These are phyloP conservation scores for Maudiozyma pseudohumilis DNA, from an alignment of 805 yeast species.

Conservation along the genomic window DNA sequence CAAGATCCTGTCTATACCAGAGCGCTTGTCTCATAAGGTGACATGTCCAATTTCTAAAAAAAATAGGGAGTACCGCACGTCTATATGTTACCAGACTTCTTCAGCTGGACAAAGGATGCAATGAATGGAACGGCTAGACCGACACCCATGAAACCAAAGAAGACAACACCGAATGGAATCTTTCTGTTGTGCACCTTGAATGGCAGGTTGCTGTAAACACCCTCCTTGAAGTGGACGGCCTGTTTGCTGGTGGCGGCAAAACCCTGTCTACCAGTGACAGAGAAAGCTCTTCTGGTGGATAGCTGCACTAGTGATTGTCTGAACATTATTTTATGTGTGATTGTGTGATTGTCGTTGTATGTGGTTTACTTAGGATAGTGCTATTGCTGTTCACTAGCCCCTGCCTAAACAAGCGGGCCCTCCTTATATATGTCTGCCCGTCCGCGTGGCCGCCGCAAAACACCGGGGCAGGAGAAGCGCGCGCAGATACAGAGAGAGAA, in stretches of 20 bases:
- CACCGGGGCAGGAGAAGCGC: not conserved
- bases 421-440: too few species aligned
- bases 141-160: conserved; percentile 65
- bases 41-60: too few species aligned
- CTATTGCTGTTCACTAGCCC: too few species aligned
- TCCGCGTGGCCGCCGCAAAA: too few species aligned
- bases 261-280: conserved; percentile 41
- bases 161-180: conserved; percentile 76
- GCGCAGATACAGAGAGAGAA: too few species aligned
- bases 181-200: conserved; percentile 90
- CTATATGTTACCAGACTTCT: conserved; percentile 57
- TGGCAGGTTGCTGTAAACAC: conserved; percentile 87
- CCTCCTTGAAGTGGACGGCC: conserved; percentile 54
- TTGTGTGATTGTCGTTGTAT: not conserved
- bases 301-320: conserved; percentile 4
- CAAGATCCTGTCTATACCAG: too few species aligned
- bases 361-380: too few species aligned
- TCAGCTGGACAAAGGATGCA: conserved; percentile 69
- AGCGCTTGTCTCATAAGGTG: too few species aligned
- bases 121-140: conserved; percentile 74
- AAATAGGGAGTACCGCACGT: not conserved
- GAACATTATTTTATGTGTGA: conserved; percentile 1
- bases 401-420: too few species aligned
- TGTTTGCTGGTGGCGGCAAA: conserved; percentile 48
- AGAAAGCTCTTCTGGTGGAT: conserved; percentile 38